Conservation (phyloP, 2,329 filamentous ascomycete genomes). For the Bipolaris sorokiniana region DNA sequence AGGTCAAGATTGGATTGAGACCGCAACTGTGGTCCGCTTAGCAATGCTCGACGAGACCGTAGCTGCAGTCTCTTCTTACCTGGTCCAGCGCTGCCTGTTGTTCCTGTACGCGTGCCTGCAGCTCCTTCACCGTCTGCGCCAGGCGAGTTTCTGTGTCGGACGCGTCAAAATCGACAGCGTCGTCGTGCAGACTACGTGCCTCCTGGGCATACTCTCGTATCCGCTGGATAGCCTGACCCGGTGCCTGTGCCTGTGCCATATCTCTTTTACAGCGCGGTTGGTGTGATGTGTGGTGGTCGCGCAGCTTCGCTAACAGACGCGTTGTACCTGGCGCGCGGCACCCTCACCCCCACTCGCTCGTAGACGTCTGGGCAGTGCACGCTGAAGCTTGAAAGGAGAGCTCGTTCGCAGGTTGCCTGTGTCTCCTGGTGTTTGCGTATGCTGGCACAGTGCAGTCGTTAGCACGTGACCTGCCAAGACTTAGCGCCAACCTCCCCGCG, state of each 20-base stretch:
- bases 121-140: constrained; percentile 70
- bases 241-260: constrained; percentile 38
- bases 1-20: constrained; percentile 34
- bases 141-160: constrained; percentile 61
- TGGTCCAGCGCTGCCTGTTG: constrained; percentile 56
- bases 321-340: constrained; percentile 4
- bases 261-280: background rate
- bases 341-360: constrained; percentile 4
- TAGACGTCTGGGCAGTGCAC: background rate
- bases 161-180: constrained; percentile 47
- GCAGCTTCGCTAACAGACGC: constrained; percentile 9
- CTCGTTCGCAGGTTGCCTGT: background rate
- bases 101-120: constrained; percentile 61
- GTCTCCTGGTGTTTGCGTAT: background rate
- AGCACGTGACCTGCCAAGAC: constrained; percentile 30
- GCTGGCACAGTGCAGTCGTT: background rate
- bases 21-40: constrained; percentile 54
- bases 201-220: constrained; percentile 41
- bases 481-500: constrained; percentile 26
- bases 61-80: constrained; percentile 39
- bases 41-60: background rate
- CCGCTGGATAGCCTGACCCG: constrained; percentile 23
- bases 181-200: constrained; percentile 30
- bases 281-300: constrained; percentile 3
- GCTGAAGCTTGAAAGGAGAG: background rate